These are phyloP conservation scores for Clohesyomyces aquaticus DNA, from an alignment of 495 filamentous ascomycete species.

Conservation along the genomic window DNA sequence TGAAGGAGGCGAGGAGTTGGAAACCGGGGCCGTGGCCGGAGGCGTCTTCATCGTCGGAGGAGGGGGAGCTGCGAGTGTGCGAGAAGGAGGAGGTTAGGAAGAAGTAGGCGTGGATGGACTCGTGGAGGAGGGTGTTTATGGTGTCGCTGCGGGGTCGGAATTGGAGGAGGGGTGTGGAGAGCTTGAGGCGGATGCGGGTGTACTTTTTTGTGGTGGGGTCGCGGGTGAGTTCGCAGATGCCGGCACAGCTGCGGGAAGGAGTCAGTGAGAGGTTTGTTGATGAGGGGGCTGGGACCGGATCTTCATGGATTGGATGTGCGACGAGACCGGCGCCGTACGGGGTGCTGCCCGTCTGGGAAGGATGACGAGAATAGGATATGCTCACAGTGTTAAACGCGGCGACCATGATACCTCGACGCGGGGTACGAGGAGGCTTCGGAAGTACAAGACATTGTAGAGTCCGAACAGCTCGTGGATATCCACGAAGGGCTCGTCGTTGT, in stretches of 20 bases:
- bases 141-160: constrained; percentile 44
- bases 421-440: constrained; percentile 41
- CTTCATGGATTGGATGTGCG: no score
- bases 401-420: constrained; percentile 47
- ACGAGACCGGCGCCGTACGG: constrained; percentile 16
- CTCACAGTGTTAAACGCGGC: constrained; percentile 43
- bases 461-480: constrained; percentile 47
- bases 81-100: constrained; percentile 47
- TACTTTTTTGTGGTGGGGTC: constrained; percentile 42
- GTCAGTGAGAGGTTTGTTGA: constrained; percentile 10
- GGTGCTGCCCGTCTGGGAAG: no score
- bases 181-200: constrained; percentile 45
- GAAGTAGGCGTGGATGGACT: constrained; percentile 49
- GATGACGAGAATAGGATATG: neutral
- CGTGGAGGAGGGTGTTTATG: constrained; percentile 48
- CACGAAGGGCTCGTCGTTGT: constrained; percentile 41
- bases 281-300: neutral
- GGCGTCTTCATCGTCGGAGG: no score
- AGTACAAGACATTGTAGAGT: constrained; percentile 46
- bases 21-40: constrained; percentile 47
- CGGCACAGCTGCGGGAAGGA: constrained; percentile 41
- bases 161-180: constrained; percentile 46
- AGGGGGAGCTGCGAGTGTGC: constrained; percentile 43
- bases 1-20: constrained; percentile 44
- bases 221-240: constrained; percentile 47